These are phyloP conservation scores for Chlamydomonas sp. DNA, from an alignment of 139 green algal species.

Conservation along the genomic window DNA sequence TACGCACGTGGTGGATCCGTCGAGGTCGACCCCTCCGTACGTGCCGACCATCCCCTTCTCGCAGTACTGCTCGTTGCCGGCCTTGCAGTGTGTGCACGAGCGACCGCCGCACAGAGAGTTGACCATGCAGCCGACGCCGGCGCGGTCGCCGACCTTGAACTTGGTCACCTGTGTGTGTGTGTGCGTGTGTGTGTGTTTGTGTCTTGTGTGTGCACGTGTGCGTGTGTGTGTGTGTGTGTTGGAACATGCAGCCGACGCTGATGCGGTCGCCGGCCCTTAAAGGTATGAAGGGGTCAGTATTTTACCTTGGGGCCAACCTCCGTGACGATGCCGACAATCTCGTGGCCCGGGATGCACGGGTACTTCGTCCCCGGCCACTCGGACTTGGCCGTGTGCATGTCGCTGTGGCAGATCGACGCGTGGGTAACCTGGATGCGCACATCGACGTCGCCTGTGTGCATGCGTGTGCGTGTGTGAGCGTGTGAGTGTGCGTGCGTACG, in stretches of 20 bases:
- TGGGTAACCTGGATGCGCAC: slow-evolving; percentile 56
- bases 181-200: no score
- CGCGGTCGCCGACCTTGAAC: slow-evolving; percentile 71
- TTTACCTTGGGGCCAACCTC: slow-evolving; percentile 63
- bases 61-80: slow-evolving; percentile 40
- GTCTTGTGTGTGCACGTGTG: no score
- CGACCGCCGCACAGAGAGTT: slow-evolving; percentile 20
- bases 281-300: slow-evolving; percentile 13
- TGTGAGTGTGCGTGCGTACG: no score
- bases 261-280: neutral
- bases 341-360: slow-evolving; percentile 69
- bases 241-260: neutral
- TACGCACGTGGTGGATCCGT: slow-evolving; percentile 29
- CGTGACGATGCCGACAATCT: slow-evolving; percentile 78
- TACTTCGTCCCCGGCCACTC: slow-evolving; percentile 26
- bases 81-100: slow-evolving; percentile 15
- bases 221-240: no score
- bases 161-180: no score
- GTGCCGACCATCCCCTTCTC: slow-evolving; percentile 44
- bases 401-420: slow-evolving; percentile 71
- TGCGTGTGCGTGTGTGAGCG: no score
- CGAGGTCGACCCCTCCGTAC: slow-evolving; percentile 55
- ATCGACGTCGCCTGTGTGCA: slow-evolving; percentile 29
- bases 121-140: slow-evolving; percentile 71
- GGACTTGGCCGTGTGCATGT: slow-evolving; percentile 66